Base-by-base conservation (phyloP, 2,329 filamentous ascomycete species). In the Colletotrichum theobromicola region DNA sequence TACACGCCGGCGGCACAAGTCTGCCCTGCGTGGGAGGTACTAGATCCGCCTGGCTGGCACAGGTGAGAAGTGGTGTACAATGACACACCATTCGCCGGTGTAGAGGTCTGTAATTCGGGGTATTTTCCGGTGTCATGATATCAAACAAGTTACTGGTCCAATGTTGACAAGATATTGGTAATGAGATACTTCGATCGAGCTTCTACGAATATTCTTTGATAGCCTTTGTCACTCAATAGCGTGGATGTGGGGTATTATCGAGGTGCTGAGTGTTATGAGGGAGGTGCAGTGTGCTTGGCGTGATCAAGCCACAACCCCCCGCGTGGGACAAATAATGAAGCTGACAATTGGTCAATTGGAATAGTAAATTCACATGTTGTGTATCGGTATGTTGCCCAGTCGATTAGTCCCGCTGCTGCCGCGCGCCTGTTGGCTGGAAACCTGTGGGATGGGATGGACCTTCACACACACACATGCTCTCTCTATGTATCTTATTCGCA, bases 371-470 rank as follows among this genome's bases (percentile, higher is more conserved):
- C 26, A 10, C 21, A 28, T n/a, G 0, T 26, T 28, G 0, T 18
- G 4, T 57, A 57, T 4, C 21, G 5, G 1, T 7, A 57, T 0
- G 0, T n/a, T n/a, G 21, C 0, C 9, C 53, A 9, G 3, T 24
- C 24, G 26, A 0, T 0, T 0, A 28, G 7, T 28, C 0, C 0
- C 26, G 24, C 5, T 28, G 24, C 7, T 16, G 0, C 0, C n/a
- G n/a, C n/a, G n/a, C n/a, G n/a, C n/a, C n/a, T n/a, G n/a, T n/a
- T n/a, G 26, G 53, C 53, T 0, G 42, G 10, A 13, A 12, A 57
- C 7, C 4, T 12, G 53, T 26, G 1, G 21, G 16, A 24, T 26
- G 1, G 21, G 16, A 24, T 28, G 3, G 24, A 12, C 53, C 42
- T 13, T 46, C n/a, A n/a, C 18, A 55, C 12, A 26, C 7, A 50